These are phyloP conservation scores for Coemansia reversa DNA, from an alignment of 192 early-diverging fungal species.

Conservation along the genomic window DNA sequence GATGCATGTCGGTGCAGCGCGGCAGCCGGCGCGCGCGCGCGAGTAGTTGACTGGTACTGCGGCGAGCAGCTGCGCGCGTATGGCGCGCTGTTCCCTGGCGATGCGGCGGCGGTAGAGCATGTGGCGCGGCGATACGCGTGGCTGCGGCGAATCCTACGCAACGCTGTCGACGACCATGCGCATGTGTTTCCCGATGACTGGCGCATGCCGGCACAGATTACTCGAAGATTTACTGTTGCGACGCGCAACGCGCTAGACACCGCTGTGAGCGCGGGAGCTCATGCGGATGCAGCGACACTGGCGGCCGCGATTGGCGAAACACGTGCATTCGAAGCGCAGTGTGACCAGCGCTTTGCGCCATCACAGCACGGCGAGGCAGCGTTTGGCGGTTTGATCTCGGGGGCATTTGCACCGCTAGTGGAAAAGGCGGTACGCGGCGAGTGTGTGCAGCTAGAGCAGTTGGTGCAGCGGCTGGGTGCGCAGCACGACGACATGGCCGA, in stretches of 20 bases:
- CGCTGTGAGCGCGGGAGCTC: constrained; percentile 62
- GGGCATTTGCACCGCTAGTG: constrained; percentile 85
- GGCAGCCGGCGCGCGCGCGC: constrained; percentile 66
- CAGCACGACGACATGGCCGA: constrained; percentile 40
- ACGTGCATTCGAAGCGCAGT: constrained; percentile 86
- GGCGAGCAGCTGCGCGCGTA: constrained; percentile 83
- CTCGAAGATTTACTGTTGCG: constrained; percentile 76
- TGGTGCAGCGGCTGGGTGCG: constrained; percentile 44
- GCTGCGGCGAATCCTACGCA: constrained; percentile 85
- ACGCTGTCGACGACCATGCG: constrained; percentile 86
- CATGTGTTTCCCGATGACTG: constrained; percentile 78
- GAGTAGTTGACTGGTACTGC: constrained; percentile 68
- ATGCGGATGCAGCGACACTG: constrained; percentile 59
- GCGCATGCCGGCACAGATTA: constrained; percentile 61
- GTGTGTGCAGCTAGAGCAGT: constrained; percentile 59
- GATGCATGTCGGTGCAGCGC: constrained; percentile 79
- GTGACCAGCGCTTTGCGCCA: constrained; percentile 65
- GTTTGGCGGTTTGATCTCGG: constrained; percentile 79
- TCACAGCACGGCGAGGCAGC: constrained; percentile 5
- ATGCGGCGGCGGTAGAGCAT: constrained; percentile 82
- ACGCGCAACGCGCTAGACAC: constrained; percentile 68
- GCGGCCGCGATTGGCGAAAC: constrained; percentile 77
- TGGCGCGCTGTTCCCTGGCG: constrained; percentile 70
- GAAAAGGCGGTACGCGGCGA: constrained; percentile 85
- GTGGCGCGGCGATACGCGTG: constrained; percentile 89